Evolutionary conservation across 306 rosid species (phyloP).

Genomic region (Senna siamea): DNA sequence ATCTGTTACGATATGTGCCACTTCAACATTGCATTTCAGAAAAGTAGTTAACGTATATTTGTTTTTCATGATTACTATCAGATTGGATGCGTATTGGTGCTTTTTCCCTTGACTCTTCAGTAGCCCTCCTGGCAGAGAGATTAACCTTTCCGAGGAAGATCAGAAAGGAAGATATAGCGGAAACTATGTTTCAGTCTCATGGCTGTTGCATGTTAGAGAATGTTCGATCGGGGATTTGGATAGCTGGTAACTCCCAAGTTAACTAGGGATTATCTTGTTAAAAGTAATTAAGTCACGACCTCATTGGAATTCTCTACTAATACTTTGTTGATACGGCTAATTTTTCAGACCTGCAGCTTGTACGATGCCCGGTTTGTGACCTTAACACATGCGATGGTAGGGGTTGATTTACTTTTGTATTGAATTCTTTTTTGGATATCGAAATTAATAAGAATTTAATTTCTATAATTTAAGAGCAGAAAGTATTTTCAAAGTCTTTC

Average conservation of each 20-base stretch:
- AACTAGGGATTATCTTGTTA: slow-evolving; percentile 1
- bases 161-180: slow-evolving; percentile 46
- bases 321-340: slow-evolving; percentile 35
- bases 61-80: slow-evolving; percentile 40
- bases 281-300: slow-evolving; percentile 25
- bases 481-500: neutral
- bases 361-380: slow-evolving; percentile 93
- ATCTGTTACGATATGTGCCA: slow-evolving; percentile 9
- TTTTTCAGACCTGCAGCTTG: slow-evolving; percentile 94
- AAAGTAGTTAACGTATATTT: slow-evolving; percentile 21
- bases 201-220: slow-evolving; percentile 77
- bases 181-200: slow-evolving; percentile 59
- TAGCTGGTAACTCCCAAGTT: slow-evolving; percentile 67
- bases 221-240: slow-evolving; percentile 87
- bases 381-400: slow-evolving; percentile 94
- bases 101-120: slow-evolving; percentile 73
- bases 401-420: neutral
- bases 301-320: neutral
- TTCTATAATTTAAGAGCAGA: neutral
- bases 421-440: neutral
- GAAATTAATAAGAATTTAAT: slow-evolving; percentile 1
- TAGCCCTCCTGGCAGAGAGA: slow-evolving; percentile 70
- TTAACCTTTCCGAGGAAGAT: slow-evolving; percentile 49
- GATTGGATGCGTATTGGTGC: slow-evolving; percentile 99
- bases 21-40: slow-evolving; percentile 7